A percentile compares a stretch with the other conserved stretches of the same genome.
phyloP scores from a whole-genome alignment of 345 rosid species.

The Odontarrhena argentea region DNA sequence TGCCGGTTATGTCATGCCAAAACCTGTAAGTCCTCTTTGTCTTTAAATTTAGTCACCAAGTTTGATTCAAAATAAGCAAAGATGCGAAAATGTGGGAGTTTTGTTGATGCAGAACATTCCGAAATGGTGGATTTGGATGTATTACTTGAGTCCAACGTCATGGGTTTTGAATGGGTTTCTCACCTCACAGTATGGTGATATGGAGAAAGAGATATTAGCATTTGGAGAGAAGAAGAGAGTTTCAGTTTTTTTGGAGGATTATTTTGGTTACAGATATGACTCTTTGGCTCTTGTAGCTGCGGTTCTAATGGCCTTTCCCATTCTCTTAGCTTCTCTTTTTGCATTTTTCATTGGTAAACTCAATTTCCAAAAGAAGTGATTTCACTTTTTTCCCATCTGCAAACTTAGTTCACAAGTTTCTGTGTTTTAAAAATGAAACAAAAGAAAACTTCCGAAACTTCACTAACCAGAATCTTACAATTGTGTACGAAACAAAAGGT shows the following conservation, averaged over 20 bases:
- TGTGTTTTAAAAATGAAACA: neutral
- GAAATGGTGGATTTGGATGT: slow-evolving; percentile 43
- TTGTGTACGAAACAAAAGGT: neutral
- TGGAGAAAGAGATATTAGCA: slow-evolving; percentile 36
- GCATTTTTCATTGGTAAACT: slow-evolving; percentile 35
- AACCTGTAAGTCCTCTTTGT: slow-evolving; percentile 41
- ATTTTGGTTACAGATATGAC: slow-evolving; percentile 32
- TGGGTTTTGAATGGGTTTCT: slow-evolving; percentile 40
- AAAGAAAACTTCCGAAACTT: neutral
- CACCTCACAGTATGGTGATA: slow-evolving; percentile 40
- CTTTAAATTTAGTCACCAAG: neutral
- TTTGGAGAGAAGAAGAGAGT: slow-evolving; percentile 38
- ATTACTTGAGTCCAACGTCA: slow-evolving; percentile 38
- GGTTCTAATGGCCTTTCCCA: slow-evolving; percentile 28
- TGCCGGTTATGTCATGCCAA: slow-evolving; percentile 54
- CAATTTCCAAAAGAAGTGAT: slow-evolving; percentile 34
- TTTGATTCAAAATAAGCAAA: neutral
- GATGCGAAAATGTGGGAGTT: neutral
- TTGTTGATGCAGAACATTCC: slow-evolving; percentile 33
- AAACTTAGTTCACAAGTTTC: neutral
- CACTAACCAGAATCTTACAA: neutral
- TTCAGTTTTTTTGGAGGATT: slow-evolving; percentile 29
- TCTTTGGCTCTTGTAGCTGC: slow-evolving; percentile 18
- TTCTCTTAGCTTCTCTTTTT: slow-evolving; percentile 32
- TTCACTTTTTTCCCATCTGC: neutral